Evolutionary conservation across 306 rosid genomes (phyloP).

Genomic region (Cicer judaicum): DNA sequence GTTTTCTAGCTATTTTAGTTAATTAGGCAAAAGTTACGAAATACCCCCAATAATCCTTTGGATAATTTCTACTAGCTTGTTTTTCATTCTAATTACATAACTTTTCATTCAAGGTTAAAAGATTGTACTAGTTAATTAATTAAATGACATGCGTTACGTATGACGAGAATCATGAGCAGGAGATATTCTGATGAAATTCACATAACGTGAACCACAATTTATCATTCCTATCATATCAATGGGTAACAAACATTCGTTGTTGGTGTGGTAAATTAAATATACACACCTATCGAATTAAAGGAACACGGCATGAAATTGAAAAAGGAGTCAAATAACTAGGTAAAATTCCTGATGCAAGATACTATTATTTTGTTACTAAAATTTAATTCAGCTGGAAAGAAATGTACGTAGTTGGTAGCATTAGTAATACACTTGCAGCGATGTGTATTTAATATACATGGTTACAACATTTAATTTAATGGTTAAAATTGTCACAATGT

Average conservation of each 20-base stretch:
- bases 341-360: background rate
- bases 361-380: background rate
- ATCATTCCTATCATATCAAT: slow-evolving; percentile 18
- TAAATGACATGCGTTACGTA: background rate
- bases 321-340: background rate
- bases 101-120: slow-evolving; percentile 3
- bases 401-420: slow-evolving; percentile 45
- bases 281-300: slow-evolving; percentile 37
- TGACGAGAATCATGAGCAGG: background rate
- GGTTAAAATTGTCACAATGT: slow-evolving; percentile 4
- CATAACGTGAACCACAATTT: slow-evolving; percentile 31
- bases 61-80: background rate
- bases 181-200: slow-evolving; percentile 6
- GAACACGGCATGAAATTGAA: background rate
- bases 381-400: slow-evolving; percentile 33
- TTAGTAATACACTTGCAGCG: slow-evolving; percentile 33
- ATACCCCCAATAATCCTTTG: slow-evolving; percentile 23
- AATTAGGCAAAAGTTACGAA: slow-evolving; percentile 10
- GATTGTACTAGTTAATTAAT: background rate
- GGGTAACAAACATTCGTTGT: slow-evolving; percentile 11
- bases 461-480: slow-evolving; percentile 20
- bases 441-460: slow-evolving; percentile 28
- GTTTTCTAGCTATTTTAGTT: too few species aligned
- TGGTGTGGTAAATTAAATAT: slow-evolving; percentile 32
- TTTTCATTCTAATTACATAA: background rate